These are phyloP conservation scores for Haplosporangium sp. DNA, from an alignment of 371 early-diverging fungal species.

Conservation along the genomic window DNA sequence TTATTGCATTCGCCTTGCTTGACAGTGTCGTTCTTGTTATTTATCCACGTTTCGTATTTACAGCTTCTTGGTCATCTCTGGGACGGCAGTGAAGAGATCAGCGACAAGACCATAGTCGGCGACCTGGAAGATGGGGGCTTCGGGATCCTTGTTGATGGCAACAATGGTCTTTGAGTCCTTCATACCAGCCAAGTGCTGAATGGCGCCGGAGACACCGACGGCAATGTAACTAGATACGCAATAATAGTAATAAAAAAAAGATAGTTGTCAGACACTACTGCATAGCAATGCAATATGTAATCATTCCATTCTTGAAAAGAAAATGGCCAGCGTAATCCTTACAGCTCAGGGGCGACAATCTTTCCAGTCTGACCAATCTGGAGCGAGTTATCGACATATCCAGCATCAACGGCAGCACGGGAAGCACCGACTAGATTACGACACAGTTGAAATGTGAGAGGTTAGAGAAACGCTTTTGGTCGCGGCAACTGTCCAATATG, in stretches of 20 bases:
- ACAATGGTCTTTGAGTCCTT: constrained; percentile 99
- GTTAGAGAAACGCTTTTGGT: too few species aligned
- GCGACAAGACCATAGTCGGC: constrained; percentile 97
- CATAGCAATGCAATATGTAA: too few species aligned
- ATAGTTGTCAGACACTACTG: not conserved
- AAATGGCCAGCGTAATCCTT: not conserved
- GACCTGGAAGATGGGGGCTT: constrained; percentile 98
- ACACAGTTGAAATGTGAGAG: not conserved
- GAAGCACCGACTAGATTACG: constrained; percentile 89
- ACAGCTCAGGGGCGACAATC: constrained; percentile 91
- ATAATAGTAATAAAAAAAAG: not conserved
- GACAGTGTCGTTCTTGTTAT: not conserved
- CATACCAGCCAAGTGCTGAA: constrained; percentile 98
- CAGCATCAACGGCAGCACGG: constrained; percentile 98
- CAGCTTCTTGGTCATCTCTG: constrained; percentile 93
- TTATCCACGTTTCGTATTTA: constrained; percentile 35
- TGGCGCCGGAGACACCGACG: constrained; percentile 97
- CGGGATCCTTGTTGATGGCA: constrained; percentile 98
- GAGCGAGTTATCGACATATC: constrained; percentile 94
- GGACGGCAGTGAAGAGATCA: constrained; percentile 94
- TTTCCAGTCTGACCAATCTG: constrained; percentile 99
- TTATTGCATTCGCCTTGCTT: too few species aligned
- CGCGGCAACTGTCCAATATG: too few species aligned
- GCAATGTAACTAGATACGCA: constrained; percentile 88
- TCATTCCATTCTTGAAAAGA: not conserved